These are phyloP conservation scores for Talaromyces stipitatus DNA, from an alignment of 495 filamentous ascomycete genomes.

Conservation along the genomic window DNA sequence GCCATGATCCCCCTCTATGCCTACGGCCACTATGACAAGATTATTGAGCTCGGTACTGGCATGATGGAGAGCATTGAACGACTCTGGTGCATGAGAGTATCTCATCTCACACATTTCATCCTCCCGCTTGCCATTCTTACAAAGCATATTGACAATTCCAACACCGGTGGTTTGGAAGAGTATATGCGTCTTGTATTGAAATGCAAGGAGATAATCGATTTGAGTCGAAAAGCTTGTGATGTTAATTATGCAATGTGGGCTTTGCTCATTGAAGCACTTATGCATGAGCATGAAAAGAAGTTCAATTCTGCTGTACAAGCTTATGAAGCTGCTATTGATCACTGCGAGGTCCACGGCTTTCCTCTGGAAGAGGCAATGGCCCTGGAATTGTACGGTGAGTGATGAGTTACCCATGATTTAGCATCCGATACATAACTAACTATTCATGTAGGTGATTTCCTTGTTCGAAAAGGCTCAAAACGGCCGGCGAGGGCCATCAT, in stretches of 20 bases:
- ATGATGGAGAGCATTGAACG: conserved; percentile 49
- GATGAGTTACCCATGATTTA: not conserved
- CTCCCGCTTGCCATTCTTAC: conserved; percentile 59
- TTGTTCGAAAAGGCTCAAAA: conserved; percentile 61
- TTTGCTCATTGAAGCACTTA: conserved; percentile 62
- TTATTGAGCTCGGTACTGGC: conserved; percentile 57
- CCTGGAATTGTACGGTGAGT: conserved; percentile 55
- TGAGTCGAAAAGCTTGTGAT: conserved; percentile 58
- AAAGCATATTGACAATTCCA: conserved; percentile 48
- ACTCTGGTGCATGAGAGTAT: conserved; percentile 67
- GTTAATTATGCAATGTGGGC: conserved; percentile 79
- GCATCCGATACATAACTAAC: not conserved
- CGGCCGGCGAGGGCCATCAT: conserved; percentile 65
- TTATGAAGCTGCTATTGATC: conserved; percentile 55
- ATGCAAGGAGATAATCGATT: conserved; percentile 58
- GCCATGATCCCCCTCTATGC: conserved; percentile 65
- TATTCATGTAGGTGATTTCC: conserved; percentile 52
- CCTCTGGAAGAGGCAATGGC: conserved; percentile 73
- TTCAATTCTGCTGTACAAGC: conserved; percentile 49
- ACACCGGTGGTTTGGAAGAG: conserved; percentile 41
- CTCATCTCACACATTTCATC: conserved; percentile 59
- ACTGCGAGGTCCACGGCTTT: conserved; percentile 70
- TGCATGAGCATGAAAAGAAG: conserved; percentile 56
- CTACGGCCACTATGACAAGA: conserved; percentile 66
- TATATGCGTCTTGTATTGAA: conserved; percentile 47